Evolutionary conservation across 2,329 filamentous ascomycete species (phyloP).

Genomic region (Fusarium citri): DNA sequence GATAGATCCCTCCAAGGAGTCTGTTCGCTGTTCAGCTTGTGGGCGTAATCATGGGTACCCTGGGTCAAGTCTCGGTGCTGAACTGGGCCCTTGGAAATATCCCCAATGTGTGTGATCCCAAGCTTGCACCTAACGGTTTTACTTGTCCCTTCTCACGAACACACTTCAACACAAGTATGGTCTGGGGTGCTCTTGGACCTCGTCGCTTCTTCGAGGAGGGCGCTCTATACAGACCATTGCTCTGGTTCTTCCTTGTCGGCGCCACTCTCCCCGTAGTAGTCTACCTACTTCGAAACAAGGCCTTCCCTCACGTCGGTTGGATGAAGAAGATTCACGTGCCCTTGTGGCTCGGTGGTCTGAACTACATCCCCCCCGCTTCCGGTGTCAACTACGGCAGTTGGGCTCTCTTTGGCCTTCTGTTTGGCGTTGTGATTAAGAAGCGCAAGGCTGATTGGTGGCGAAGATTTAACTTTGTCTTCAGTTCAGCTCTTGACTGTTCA

Average conservation of each 20-base stretch:
- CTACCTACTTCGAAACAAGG: conserved; percentile 50
- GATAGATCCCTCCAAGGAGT: conserved; percentile 55
- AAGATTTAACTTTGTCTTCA: conserved; percentile 50
- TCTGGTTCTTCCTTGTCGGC: conserved; percentile 67
- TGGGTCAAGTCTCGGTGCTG: conserved; percentile 57
- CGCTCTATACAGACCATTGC: conserved; percentile 60
- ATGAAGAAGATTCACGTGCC: conserved; percentile 48
- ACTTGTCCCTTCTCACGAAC: conserved; percentile 52
- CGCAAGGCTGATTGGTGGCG: conserved; percentile 47
- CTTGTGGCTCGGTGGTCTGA: conserved; percentile 48
- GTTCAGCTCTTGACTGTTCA: conserved; percentile 49
- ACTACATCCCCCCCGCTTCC: conserved; percentile 50
- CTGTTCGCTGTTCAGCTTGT: conserved; percentile 58
- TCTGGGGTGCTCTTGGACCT: conserved; percentile 69
- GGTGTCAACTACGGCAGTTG: conserved; percentile 51
- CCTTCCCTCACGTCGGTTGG: conserved; percentile 43
- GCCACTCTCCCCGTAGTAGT: conserved; percentile 60
- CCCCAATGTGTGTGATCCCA: conserved; percentile 58
- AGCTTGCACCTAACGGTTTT: conserved; percentile 60
- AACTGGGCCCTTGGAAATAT: conserved; percentile 59
- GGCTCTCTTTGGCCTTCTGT: conserved; percentile 48
- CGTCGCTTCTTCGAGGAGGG: conserved; percentile 64
- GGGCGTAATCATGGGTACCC: conserved; percentile 56
- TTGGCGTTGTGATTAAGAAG: conserved; percentile 44
- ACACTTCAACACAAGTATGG: conserved; percentile 65